A percentile compares a stretch with the other conserved stretches of the same genome.
Evolutionary conservation across 805 yeast genomes (phyloP).

Genomic region (Lachancea meyersii): DNA sequence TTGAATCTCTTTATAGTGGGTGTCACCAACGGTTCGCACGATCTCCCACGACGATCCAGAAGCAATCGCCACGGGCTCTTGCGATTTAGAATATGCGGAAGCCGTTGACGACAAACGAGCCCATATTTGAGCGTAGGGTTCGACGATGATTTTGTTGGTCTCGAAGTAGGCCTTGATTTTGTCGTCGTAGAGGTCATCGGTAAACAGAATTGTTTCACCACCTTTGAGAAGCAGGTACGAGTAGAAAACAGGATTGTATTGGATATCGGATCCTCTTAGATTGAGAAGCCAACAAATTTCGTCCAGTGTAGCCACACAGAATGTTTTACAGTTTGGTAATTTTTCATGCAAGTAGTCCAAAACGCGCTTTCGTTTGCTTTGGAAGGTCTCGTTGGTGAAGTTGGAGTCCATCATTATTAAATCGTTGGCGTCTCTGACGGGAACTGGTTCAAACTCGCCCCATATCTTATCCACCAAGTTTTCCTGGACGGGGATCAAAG

Average conservation of each 20-base stretch:
- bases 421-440: conserved; percentile 46
- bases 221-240: conserved; percentile 47
- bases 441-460: conserved; percentile 58
- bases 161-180: conserved; percentile 38
- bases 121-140: conserved; percentile 55
- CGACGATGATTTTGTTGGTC: conserved; percentile 42
- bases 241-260: conserved; percentile 82
- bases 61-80: conserved; percentile 45
- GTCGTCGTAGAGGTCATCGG: conserved; percentile 40
- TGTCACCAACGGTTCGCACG: conserved; percentile 42
- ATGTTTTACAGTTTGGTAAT: conserved; percentile 33
- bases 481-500: conserved; percentile 45
- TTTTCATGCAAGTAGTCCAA: conserved; percentile 32
- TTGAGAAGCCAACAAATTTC: conserved; percentile 90
- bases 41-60: conserved; percentile 64
- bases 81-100: conserved; percentile 18
- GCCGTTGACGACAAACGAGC: conserved; percentile 18
- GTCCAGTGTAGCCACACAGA: conserved; percentile 70
- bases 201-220: conserved; percentile 44
- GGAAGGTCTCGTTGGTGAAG: conserved; percentile 59
- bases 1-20: conserved; percentile 36
- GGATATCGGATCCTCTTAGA: conserved; percentile 76
- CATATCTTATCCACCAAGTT: conserved; percentile 76
- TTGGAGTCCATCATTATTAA: conserved; percentile 46
- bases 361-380: conserved; percentile 50